phyloP scores from a whole-genome alignment of 345 rosid genomes.

The Lumnitzera racemosa region DNA sequence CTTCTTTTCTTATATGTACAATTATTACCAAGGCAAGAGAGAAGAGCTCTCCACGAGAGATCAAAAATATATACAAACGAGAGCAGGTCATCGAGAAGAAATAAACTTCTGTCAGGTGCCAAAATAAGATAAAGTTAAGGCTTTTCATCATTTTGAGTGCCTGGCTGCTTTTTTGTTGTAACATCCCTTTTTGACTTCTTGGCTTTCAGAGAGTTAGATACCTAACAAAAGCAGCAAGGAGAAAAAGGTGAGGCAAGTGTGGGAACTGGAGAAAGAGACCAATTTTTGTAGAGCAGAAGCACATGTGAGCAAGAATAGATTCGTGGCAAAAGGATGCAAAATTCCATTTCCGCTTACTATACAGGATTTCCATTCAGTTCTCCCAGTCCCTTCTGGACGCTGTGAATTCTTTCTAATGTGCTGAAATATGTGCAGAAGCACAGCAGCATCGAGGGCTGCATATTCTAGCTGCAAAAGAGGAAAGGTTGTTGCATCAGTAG shows the following conservation, averaged over 20 bases:
- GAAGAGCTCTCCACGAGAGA: too few relatives aligned
- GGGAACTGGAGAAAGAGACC: neutral
- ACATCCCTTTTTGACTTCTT: constrained; percentile 34
- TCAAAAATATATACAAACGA: too few relatives aligned
- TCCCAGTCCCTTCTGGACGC: constrained; percentile 30
- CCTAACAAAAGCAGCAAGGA: constrained; percentile 14
- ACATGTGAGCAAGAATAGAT: too few relatives aligned
- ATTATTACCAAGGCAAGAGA: too few relatives aligned
- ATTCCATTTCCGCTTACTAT: constrained; percentile 40
- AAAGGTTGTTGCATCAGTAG: neutral
- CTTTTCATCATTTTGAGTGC: neutral
- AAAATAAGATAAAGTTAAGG: too few relatives aligned
- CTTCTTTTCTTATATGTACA: too few relatives aligned
- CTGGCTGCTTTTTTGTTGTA: constrained; percentile 2
- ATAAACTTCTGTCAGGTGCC: too few relatives aligned
- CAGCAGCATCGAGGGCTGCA: constrained; percentile 92
- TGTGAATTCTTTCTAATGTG: constrained; percentile 35
- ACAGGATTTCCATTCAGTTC: constrained; percentile 67
- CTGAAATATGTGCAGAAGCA: constrained; percentile 68
- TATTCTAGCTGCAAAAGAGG: constrained; percentile 64
- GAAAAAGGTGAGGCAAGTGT: neutral
- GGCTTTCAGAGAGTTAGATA: constrained; percentile 50
- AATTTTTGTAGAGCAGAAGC: neutral
- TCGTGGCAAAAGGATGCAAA: neutral
- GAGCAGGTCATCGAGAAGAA: too few relatives aligned